phyloP scores from a whole-genome alignment of 2,329 filamentous ascomycete genomes.

The Ascochyta pisi region DNA sequence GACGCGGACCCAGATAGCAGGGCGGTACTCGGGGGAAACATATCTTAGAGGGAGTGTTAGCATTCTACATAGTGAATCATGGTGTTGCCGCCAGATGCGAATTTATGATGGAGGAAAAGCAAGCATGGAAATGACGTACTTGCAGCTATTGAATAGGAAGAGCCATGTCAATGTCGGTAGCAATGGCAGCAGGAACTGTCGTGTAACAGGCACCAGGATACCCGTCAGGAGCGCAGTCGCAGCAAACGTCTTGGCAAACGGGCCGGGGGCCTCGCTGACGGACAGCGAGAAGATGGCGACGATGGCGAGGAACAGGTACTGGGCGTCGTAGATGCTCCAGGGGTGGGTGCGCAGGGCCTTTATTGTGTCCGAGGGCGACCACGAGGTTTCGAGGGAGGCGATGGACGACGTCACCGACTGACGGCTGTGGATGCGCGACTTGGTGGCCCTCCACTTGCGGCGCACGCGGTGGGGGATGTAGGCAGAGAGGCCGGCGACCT shows the following conservation, averaged over 20 bases:
- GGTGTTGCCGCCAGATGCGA: conserved; percentile 13
- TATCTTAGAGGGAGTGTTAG: conserved; percentile 65
- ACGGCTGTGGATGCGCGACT: conserved; percentile 70
- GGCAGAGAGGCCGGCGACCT: conserved; percentile 56
- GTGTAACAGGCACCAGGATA: conserved; percentile 80
- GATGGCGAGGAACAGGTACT: conserved; percentile 78
- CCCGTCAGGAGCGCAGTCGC: conserved; percentile 72
- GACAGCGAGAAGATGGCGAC: conserved; percentile 82
- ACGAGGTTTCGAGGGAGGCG: conserved; percentile 78
- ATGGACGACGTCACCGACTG: conserved; percentile 75
- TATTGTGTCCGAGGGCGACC: conserved; percentile 79
- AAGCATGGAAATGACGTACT: conserved; percentile 66
- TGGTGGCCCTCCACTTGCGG: conserved; percentile 65
- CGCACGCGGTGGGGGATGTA: conserved; percentile 70
- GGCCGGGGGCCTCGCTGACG: conserved; percentile 79
- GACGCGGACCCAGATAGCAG: conserved; percentile 94
- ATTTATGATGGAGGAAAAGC: conserved; percentile 3
- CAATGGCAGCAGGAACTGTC: conserved; percentile 90
- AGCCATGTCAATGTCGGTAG: conserved; percentile 86
- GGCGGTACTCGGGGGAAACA: conserved; percentile 85
- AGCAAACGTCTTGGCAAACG: conserved; percentile 76
- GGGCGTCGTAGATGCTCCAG: conserved; percentile 83
- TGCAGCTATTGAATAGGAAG: conserved; percentile 89
- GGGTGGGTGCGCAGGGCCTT: conserved; percentile 76
- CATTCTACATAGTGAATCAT: background rate